A percentile compares a stretch with the other conserved stretches of the same genome.
These are phyloP conservation scores for Globisporangium apiculatum DNA, from an alignment of 352 stramenopile species.

Conservation along the genomic window DNA sequence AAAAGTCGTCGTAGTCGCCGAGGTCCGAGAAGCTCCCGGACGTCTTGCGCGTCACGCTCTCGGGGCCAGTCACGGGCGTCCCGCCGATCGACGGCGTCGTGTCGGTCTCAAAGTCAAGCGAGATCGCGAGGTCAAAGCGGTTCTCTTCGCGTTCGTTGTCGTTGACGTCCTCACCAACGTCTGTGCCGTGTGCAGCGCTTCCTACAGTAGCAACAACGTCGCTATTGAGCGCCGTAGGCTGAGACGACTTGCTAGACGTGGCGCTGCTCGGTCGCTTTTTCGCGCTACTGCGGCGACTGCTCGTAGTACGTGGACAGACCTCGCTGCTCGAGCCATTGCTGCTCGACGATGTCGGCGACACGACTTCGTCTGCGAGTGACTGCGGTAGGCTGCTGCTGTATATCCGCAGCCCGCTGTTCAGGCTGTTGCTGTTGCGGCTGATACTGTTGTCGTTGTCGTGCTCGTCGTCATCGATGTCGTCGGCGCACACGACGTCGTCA, in stretches of 20 bases:
- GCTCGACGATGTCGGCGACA: slow-evolving; percentile 51
- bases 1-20: slow-evolving; percentile 81
- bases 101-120: slow-evolving; percentile 62
- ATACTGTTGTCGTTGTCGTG: slow-evolving; percentile 1
- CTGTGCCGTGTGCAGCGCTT: slow-evolving; percentile 12
- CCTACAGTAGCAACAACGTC: background rate
- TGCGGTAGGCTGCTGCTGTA: slow-evolving; percentile 1
- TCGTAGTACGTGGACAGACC: slow-evolving; percentile 8
- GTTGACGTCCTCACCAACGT: slow-evolving; percentile 14
- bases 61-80: slow-evolving; percentile 18
- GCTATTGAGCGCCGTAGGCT: too few relatives aligned
- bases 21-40: slow-evolving; percentile 86
- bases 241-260: background rate
- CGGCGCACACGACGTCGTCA: slow-evolving; percentile 8
- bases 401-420: slow-evolving; percentile 6
- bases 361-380: slow-evolving; percentile 14
- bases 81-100: slow-evolving; percentile 22
- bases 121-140: slow-evolving; percentile 44
- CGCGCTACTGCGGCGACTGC: background rate
- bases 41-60: slow-evolving; percentile 62
- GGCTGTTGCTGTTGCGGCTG: background rate
- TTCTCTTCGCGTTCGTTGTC: slow-evolving; percentile 23
- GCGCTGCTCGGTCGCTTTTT: slow-evolving; percentile 9
- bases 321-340: slow-evolving; percentile 41
- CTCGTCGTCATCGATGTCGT: slow-evolving; percentile 5